Evolutionary conservation across 331 rosid species (phyloP), one percentile per base, ranked within the genome.

Genomic region (Prunus yedoensis): DNA sequence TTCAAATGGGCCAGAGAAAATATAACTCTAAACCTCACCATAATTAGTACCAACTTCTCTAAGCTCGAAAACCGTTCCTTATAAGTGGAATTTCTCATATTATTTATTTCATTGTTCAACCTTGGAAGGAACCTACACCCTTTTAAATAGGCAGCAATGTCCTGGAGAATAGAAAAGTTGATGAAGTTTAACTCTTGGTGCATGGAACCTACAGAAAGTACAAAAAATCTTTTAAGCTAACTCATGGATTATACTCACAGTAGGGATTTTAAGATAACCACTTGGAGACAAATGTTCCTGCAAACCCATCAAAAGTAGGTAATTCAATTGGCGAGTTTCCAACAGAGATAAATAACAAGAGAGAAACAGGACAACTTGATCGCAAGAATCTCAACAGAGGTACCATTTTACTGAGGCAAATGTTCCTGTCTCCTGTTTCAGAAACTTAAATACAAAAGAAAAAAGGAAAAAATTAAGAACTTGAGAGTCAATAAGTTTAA

Each of bases 241-340:
- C 21, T 21, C 21, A 79, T 27, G 76, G 2, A 63, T 65, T 60
- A 71, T 41, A 87, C 95, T 88, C 86, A 93, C 98, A 7, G 85
- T 89, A 32, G 98, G 96, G 72, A 93, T 82, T 88, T 93, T 93
- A 67, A 90, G 11, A 84, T 82, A 90, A 52, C 90, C 91, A 76
- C 87, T 93, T 35, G 96, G 98, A 85, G 95, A 93, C 66, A 93
- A 80, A 62, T 76, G 82, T 74, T 89, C 80, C 98, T 93, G 90
- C 89, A 89, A 73, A 66, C n/a, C 69, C 73, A 82, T 62, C 54
- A 62, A 52, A 58, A 62, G 59, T 18, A 41, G 30, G 49, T 17
- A 35, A 49, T 27, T 64, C 25, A 21, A 41, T 70, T 23, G 16
- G 35, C 6, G 18, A 68, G 73, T 66, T 77, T 32, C 21, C 20